These are phyloP conservation scores for Penicillium pulvis DNA, from an alignment of 495 filamentous ascomycete genomes.

Conservation along the genomic window DNA sequence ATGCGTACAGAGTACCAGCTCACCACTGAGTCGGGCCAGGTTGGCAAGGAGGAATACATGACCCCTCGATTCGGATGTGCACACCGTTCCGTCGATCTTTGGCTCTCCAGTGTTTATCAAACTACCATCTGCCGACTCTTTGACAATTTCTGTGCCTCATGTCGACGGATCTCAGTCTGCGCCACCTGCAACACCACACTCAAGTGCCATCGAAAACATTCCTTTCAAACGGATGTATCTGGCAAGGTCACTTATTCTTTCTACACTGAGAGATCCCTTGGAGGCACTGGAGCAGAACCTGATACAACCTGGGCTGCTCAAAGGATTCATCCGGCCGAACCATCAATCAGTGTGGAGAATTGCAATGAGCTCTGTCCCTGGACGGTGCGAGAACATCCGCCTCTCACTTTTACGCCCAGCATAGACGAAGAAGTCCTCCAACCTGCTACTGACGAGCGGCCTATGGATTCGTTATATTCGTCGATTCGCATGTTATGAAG, in stretches of 20 bases:
- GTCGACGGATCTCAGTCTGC: slow-evolving; percentile 45
- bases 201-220: slow-evolving; percentile 42
- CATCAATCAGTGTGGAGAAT: slow-evolving; percentile 39
- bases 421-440: slow-evolving; percentile 42
- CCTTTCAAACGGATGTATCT: slow-evolving; percentile 27
- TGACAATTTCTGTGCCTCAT: slow-evolving; percentile 41
- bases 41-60: slow-evolving; percentile 47
- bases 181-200: slow-evolving; percentile 40
- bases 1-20: slow-evolving; percentile 48
- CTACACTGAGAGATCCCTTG: slow-evolving; percentile 44
- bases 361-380: slow-evolving; percentile 49
- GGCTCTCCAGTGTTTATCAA: slow-evolving; percentile 48
- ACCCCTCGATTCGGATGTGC: slow-evolving; percentile 51
- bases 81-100: slow-evolving; percentile 49
- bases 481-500: slow-evolving; percentile 42
- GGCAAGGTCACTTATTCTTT: slow-evolving; percentile 42
- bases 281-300: slow-evolving; percentile 29
- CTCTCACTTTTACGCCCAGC: slow-evolving; percentile 35
- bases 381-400: slow-evolving; percentile 47
- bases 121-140: slow-evolving; percentile 43
- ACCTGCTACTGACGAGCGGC: slow-evolving; percentile 39
- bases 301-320: slow-evolving; percentile 40
- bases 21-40: slow-evolving; percentile 38
- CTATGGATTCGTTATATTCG: slow-evolving; percentile 40
- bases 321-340: slow-evolving; percentile 46